Percentiles rank a stretch among this genome's conserved stretches.
phyloP scores from a whole-genome alignment of 495 filamentous ascomycete genomes.

The Neurospora sp. region DNA sequence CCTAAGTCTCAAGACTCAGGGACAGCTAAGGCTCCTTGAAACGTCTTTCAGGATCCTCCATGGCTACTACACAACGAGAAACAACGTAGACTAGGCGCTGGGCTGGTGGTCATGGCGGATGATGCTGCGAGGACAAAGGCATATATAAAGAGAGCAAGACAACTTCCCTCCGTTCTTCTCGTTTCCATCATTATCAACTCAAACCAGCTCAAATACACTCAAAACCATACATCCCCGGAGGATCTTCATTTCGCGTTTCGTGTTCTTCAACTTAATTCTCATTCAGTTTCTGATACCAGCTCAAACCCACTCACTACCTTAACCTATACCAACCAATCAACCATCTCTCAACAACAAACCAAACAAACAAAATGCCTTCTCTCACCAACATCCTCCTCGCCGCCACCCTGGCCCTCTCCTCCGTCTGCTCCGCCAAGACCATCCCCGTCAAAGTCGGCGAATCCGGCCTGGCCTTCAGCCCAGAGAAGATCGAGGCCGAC shows the following conservation, averaged over 20 bases:
- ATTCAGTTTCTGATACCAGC: background rate
- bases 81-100: background rate
- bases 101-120: background rate
- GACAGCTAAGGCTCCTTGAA: background rate
- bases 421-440: constrained; percentile 9
- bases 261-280: background rate
- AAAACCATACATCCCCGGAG: background rate
- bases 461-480: constrained; percentile 20
- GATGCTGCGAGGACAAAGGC: background rate
- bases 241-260: background rate
- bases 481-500: constrained; percentile 24
- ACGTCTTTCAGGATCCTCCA: background rate
- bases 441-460: constrained; percentile 19
- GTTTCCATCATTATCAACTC: background rate
- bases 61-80: background rate
- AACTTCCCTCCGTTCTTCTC: background rate
- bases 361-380: background rate
- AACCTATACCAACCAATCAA: background rate
- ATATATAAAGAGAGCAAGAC: background rate
- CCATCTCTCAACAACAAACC: background rate
- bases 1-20: background rate
- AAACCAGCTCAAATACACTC: background rate
- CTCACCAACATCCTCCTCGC: constrained; percentile 8
- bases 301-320: background rate
- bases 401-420: constrained; percentile 9